Percentiles rank a stretch among this genome's conserved stretches.
Evolutionary conservation across 2,329 filamentous ascomycete genomes (phyloP).

Genomic region (Boeremia lycopersici): DNA sequence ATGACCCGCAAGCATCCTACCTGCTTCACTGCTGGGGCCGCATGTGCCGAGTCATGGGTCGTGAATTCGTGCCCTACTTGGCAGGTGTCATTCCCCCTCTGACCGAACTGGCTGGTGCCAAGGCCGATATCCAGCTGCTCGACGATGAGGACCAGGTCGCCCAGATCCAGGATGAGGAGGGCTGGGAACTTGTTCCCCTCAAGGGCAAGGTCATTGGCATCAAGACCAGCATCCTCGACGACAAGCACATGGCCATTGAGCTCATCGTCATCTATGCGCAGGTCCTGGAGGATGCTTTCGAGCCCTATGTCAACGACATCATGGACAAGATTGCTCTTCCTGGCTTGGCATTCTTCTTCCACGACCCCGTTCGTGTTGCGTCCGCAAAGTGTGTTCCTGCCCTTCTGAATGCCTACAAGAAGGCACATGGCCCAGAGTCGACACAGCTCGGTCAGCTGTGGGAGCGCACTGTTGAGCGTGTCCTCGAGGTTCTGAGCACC

Average conservation of each 20-base stretch:
- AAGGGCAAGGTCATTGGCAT: slow-evolving; percentile 99
- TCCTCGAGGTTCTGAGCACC: slow-evolving; percentile 89
- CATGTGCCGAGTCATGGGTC: slow-evolving; percentile 93
- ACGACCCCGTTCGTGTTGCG: slow-evolving; percentile 93
- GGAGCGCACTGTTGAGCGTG: slow-evolving; percentile 83
- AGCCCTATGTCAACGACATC: slow-evolving; percentile 87
- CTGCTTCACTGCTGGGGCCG: slow-evolving; percentile 98
- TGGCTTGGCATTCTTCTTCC: slow-evolving; percentile 97
- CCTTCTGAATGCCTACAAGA: slow-evolving; percentile 91
- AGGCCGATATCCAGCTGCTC: slow-evolving; percentile 94
- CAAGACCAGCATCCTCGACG: slow-evolving; percentile 93
- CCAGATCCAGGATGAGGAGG: slow-evolving; percentile 90
- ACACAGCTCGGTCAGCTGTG: slow-evolving; percentile 82
- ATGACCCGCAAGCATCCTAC: slow-evolving; percentile 96
- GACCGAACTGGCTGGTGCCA: slow-evolving; percentile 87
- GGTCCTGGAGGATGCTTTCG: slow-evolving; percentile 90
- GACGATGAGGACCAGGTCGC: slow-evolving; percentile 95
- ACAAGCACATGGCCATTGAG: slow-evolving; percentile 99
- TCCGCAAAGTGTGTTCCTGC: slow-evolving; percentile 95
- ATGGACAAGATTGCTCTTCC: slow-evolving; percentile 97
- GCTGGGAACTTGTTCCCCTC: slow-evolving; percentile 95
- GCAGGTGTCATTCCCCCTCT: slow-evolving; percentile 93
- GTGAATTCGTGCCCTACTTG: slow-evolving; percentile 91
- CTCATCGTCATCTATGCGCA: slow-evolving; percentile 96
- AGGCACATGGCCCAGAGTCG: slow-evolving; percentile 81